Conservation (phyloP, 179 eudicot genomes). For the Beta lomatogona region DNA sequence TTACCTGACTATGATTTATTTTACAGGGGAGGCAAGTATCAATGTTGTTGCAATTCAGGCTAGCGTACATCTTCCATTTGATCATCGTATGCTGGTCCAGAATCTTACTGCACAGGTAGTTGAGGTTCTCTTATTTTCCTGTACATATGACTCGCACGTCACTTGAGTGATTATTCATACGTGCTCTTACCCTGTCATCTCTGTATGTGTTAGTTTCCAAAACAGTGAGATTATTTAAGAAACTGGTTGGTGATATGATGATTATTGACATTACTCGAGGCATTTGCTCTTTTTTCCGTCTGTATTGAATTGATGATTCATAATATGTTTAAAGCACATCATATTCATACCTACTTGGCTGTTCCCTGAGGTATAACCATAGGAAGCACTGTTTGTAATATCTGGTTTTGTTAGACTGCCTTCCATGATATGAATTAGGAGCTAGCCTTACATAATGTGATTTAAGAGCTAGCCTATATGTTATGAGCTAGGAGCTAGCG, state of each 20-base stretch:
- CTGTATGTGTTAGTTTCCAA: not conserved
- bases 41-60: conserved; percentile 80
- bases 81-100: conserved; percentile 72
- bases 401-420: not conserved
- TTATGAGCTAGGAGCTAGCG: not conserved
- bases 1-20: not conserved
- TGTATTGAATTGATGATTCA: not conserved
- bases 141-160: not conserved
- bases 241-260: not conserved
- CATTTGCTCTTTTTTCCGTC: not conserved
- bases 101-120: conserved; percentile 84
- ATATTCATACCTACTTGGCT: not conserved
- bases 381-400: not conserved
- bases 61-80: conserved; percentile 74
- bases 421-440: not conserved
- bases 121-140: not conserved
- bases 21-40: conserved; percentile 62
- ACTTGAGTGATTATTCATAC: not conserved
- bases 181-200: not conserved
- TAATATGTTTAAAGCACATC: not conserved
- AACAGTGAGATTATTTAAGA: not conserved
- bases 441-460: not conserved
- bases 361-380: not conserved
- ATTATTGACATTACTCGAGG: not conserved
- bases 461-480: not conserved